Evolutionary conservation across 2,329 filamentous ascomycete species (phyloP), one percentile per base, ranked within the genome.

Genomic region (Didymosphaeria variabile): DNA sequence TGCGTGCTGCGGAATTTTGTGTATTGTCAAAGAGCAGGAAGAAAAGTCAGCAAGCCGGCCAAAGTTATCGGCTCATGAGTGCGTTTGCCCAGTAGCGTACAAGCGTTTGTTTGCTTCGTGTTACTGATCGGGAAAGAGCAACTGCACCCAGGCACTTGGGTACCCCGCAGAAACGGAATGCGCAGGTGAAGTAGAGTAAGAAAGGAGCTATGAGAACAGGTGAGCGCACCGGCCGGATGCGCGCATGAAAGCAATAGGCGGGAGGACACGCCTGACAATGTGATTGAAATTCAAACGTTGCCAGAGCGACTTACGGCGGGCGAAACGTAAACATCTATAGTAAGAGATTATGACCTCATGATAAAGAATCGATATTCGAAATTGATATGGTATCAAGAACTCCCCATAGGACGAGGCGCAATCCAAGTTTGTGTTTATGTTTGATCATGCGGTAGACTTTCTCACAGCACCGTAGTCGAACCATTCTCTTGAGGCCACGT

Each of bases 381-480:
- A 40, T 17, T 13, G 17, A 19, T 8, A 1, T 40, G 38, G 38
- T 9, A 5, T 40, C n/a, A 13, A 40, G 15, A 17, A n/a, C n/a
- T n/a, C 15, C 17, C 38, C n/a, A 40, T 40, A 1, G 7, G 9
- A n/a, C 13, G 34, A 36, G 34, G 15, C 38, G n/a, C 9, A n/a
- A 40, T 13, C 38, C n/a, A 15, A 13, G 38, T 40, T 40, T 19
- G 17, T n/a, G 38, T 29, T 15, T n/a, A n/a, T n/a, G 13, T 40
- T 40, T 17, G 5, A 40, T n/a, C 38, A 7, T n/a, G 17, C 17
- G 9, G 10, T 19, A 45, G 42, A n/a, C 8, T 8, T 17, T 29
- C 13, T 68, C 44, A 76, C 9, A 74, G 34, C 42, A 73, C 71
- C n/a, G 66, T 70, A 19, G 63, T 65, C 3, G 63, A 67, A 26